A percentile compares a stretch with the other conserved stretches of the same genome.
Evolutionary conservation across 495 filamentous ascomycete genomes (phyloP).

Genomic region (Lasiosphaeria ovina): DNA sequence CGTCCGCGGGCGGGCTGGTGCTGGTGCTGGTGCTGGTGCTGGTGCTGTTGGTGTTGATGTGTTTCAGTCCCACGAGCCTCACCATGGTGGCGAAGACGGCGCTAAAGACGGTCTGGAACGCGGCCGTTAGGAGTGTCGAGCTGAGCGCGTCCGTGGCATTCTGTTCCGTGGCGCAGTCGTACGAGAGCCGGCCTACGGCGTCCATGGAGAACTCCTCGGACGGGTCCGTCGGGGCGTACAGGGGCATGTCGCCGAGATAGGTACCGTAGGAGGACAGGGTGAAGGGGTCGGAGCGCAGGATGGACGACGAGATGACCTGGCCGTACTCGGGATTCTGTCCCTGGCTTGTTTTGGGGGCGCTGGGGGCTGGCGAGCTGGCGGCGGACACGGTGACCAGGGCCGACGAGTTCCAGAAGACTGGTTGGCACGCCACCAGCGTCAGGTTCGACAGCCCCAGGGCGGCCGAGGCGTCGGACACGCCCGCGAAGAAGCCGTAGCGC

Average conservation of each 20-base stretch:
- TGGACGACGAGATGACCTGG: background rate
- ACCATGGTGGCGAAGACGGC: background rate
- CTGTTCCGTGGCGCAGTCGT: background rate
- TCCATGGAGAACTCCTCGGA: background rate
- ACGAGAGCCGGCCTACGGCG: background rate
- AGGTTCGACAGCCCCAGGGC: conserved; percentile 3
- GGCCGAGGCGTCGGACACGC: background rate
- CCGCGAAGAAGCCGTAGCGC: conserved; percentile 2
- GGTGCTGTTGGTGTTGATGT: background rate
- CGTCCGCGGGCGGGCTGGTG: background rate
- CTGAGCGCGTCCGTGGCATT: background rate
- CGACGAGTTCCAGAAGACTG: background rate
- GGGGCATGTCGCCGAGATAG: background rate
- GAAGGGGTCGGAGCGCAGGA: background rate
- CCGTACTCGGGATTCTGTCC: background rate
- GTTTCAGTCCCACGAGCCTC: background rate
- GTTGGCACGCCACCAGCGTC: background rate
- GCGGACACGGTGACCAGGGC: background rate
- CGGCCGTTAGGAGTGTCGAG: background rate
- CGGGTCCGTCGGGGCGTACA: background rate
- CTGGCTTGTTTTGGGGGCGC: background rate
- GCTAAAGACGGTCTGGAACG: conserved; percentile 1
- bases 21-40: background rate
- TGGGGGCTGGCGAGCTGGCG: too few relatives aligned
- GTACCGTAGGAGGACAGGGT: background rate